Evolutionary conservation across 495 filamentous ascomycete species (phyloP), one percentile per base, ranked within the genome.

Genomic region (Aspergillus leporis): DNA sequence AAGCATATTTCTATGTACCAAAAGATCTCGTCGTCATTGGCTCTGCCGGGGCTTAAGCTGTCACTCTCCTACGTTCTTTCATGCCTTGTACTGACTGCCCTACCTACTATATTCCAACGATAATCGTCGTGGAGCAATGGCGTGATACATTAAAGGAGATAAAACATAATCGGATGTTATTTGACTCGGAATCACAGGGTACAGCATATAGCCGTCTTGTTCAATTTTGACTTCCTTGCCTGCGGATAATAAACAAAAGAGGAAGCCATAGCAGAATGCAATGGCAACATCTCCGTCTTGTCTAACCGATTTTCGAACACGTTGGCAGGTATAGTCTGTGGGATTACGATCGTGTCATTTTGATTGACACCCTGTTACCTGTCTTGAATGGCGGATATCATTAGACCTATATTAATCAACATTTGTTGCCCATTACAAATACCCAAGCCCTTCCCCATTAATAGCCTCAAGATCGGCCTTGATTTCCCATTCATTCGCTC

Each of bases 401-500:
- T 9, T 9, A 36, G 13, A 30, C 16, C 38, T 38, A 13, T 56
- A 41, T 41, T 12, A 51, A 25, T 10, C 5, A 34, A n/a, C 21
- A 12, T 19, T 30, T 48, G 16, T 12, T 52, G 19, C 10, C 12
- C 1, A 61, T 68, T 59, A 80, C 36, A 84, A 60, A 66, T 78
- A 82, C 41, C 75, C 77, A 46, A 87, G 68, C 40, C 88, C 80
- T 49, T 81, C 81, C 38, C 87, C 88, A 54, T 82, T 72, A 16
- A 89, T 74, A 58, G 80, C 78, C 61, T 85, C 85, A 56, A 86
- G 71, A 77, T 87, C 86, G 4, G 75, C 80, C 61, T 78, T 67
- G 75, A 85, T 75, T 40, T 78, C 79, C 82, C 82, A 83, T 59
- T 78, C 75, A 56, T 81, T 79, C 32, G 74, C 79, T 38, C 85